A percentile compares a stretch with the other conserved stretches of the same genome.
Conservation (phyloP, 73 alveolate genomes). For the Tetrahymena malaccensis region DNA sequence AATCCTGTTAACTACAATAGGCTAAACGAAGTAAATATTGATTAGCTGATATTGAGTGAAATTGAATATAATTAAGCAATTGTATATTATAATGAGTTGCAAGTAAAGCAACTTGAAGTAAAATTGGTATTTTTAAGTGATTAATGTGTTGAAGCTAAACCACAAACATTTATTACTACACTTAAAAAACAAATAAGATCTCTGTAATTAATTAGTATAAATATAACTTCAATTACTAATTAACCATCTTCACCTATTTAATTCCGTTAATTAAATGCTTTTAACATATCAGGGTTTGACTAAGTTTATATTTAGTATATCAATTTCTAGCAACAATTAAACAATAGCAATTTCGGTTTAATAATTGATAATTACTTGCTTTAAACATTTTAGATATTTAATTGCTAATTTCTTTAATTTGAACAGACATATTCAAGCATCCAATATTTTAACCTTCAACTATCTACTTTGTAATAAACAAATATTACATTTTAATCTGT, state of each 20-base stretch:
- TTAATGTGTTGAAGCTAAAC: neutral
- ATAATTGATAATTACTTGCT: too few species aligned
- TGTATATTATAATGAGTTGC: neutral
- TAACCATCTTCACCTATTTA: neutral
- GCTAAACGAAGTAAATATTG: neutral
- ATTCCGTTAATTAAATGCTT: neutral
- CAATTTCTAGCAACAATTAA: too few species aligned
- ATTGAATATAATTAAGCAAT: neutral
- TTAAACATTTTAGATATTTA: too few species aligned
- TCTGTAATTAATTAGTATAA: neutral
- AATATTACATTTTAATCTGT: neutral
- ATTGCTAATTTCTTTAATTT: neutral
- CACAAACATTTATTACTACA: neutral
- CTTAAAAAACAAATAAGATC: neutral
- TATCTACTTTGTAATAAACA: neutral
- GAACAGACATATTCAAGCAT: neutral
- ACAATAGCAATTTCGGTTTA: neutral
- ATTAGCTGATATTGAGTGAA: neutral
- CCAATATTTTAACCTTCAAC: neutral
- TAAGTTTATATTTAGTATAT: neutral
- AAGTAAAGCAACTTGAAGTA: neutral
- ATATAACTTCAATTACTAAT: neutral
- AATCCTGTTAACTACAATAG: neutral
- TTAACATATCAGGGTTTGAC: neutral
- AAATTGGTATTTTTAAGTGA: neutral